These are phyloP conservation scores for Talaromyces sp. DNA, from an alignment of 2,329 filamentous ascomycete species.

Conservation along the genomic window DNA sequence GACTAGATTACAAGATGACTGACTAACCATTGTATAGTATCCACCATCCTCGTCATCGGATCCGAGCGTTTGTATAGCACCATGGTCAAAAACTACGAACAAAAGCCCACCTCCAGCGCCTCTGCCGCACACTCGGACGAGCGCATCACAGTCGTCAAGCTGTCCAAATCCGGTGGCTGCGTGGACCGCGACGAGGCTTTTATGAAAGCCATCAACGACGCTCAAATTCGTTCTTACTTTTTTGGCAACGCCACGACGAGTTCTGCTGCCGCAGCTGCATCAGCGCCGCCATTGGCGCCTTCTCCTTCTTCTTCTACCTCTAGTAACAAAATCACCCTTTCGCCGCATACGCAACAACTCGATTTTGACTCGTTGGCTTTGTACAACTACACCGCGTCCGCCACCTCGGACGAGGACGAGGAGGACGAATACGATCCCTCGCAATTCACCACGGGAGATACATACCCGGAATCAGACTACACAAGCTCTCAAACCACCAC, in stretches of 20 bases:
- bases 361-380: slow-evolving; percentile 70
- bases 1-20: too few relatives aligned
- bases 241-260: slow-evolving; percentile 61
- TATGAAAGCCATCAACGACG: slow-evolving; percentile 67
- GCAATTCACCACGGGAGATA: slow-evolving; percentile 24
- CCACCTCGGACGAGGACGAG: slow-evolving; percentile 37
- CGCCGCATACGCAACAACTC: slow-evolving; percentile 80
- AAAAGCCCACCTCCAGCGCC: slow-evolving; percentile 41
- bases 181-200: slow-evolving; percentile 69
- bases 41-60: slow-evolving; percentile 75
- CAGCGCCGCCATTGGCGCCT: slow-evolving; percentile 12
- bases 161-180: slow-evolving; percentile 82
- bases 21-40: slow-evolving; percentile 59
- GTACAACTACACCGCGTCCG: slow-evolving; percentile 63
- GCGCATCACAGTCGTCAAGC: slow-evolving; percentile 65
- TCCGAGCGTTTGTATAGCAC: slow-evolving; percentile 71
- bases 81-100: slow-evolving; percentile 63
- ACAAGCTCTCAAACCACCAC: slow-evolving; percentile 12
- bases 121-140: slow-evolving; percentile 53
- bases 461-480: slow-evolving; percentile 17
- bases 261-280: background rate
- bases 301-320: slow-evolving; percentile 35
- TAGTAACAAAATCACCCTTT: slow-evolving; percentile 62
- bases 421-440: slow-evolving; percentile 43
- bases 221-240: slow-evolving; percentile 86